Percentiles rank a stretch among this genome's conserved stretches.
phyloP scores from a whole-genome alignment of 106 monocot genomes.

The Ottelia alismoides region DNA sequence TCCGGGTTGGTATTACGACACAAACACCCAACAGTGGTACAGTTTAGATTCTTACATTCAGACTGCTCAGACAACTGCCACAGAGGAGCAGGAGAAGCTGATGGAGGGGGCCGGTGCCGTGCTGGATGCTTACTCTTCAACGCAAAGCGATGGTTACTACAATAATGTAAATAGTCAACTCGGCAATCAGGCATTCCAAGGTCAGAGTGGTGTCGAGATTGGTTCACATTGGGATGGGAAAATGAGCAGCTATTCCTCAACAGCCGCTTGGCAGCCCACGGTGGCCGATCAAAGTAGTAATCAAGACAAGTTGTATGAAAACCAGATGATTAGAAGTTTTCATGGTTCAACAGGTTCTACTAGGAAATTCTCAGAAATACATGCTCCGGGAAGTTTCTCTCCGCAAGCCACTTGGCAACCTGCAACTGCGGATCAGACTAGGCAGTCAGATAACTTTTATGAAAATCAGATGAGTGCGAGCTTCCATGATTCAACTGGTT shows the following conservation, averaged over 20 bases:
- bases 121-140: too few relatives aligned
- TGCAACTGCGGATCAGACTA: too few relatives aligned
- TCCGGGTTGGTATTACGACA: constrained; percentile 91
- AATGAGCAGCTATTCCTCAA: constrained; percentile 14
- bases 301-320: constrained; percentile 11
- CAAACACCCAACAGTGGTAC: constrained; percentile 72
- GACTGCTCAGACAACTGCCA: constrained; percentile 12
- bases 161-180: constrained; percentile 3
- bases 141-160: too few relatives aligned
- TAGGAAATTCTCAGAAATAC: too few relatives aligned
- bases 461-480: too few relatives aligned
- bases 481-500: too few relatives aligned
- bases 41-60: constrained; percentile 68
- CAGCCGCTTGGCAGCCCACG: constrained; percentile 30
- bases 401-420: too few relatives aligned
- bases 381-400: too few relatives aligned
- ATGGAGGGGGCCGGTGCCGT: too few relatives aligned
- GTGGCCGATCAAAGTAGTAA: constrained; percentile 8
- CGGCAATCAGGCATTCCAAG: constrained; percentile 3
- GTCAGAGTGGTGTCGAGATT: constrained; percentile 9
- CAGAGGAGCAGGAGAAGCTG: constrained; percentile 11
- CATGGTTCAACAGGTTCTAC: constrained; percentile 18
- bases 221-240: constrained; percentile 16
- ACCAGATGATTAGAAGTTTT: constrained; percentile 25
- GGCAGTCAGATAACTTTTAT: too few relatives aligned